phyloP scores from a whole-genome alignment of 2,329 filamentous ascomycete species.

The Chaetomiaceae sp. region DNA sequence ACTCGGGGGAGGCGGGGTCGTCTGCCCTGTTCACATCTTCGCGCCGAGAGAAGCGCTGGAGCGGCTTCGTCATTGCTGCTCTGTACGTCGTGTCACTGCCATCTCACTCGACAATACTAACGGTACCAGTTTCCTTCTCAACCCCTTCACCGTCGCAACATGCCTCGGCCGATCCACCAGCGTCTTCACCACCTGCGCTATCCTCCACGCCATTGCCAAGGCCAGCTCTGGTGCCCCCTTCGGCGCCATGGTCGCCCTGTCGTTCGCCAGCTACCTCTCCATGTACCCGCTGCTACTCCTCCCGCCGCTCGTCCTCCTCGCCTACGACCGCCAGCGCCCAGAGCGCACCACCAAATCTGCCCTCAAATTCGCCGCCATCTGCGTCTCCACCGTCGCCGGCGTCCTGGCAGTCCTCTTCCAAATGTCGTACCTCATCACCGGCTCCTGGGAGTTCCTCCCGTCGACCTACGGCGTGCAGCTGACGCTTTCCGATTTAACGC shows the following conservation, averaged over 20 bases:
- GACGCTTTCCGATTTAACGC: constrained; percentile 84
- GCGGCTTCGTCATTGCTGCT: constrained; percentile 69
- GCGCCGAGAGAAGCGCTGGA: constrained; percentile 70
- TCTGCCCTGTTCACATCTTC: constrained; percentile 75
- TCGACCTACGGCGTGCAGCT: constrained; percentile 94
- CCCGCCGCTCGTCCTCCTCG: constrained; percentile 74
- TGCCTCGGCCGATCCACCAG: constrained; percentile 87
- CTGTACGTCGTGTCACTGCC: constrained; percentile 49
- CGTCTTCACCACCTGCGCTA: constrained; percentile 82
- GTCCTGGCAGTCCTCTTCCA: constrained; percentile 60
- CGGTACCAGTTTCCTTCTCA: constrained; percentile 75
- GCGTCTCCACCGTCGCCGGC: constrained; percentile 48
- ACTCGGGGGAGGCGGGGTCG: constrained; percentile 72
- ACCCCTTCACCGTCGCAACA: constrained; percentile 86
- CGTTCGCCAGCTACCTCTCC: constrained; percentile 84
- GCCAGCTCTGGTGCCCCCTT: constrained; percentile 69
- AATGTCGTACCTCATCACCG: constrained; percentile 68
- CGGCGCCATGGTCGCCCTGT: constrained; percentile 77
- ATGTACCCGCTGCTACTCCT: constrained; percentile 88
- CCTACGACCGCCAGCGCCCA: constrained; percentile 61
- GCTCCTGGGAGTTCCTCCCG: constrained; percentile 80
- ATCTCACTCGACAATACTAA: not conserved
- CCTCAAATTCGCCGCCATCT: constrained; percentile 49
- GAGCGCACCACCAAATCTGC: constrained; percentile 34
- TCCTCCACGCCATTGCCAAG: constrained; percentile 77